A percentile compares a stretch with the other conserved stretches of the same genome.
Evolutionary conservation across 164 flowering plant genomes (phyloP).

Genomic region (Piper longum): DNA sequence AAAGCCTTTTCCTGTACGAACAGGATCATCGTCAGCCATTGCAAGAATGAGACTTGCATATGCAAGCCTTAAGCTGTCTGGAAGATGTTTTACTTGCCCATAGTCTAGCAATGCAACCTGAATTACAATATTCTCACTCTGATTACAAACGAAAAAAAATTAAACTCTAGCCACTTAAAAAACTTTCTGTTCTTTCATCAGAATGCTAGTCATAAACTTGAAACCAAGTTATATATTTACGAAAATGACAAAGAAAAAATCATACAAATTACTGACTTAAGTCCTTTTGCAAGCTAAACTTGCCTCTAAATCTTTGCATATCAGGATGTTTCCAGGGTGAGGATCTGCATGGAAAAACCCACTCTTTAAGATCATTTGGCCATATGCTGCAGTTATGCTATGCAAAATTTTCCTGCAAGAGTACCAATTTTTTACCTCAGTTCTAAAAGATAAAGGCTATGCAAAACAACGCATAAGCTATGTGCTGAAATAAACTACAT

Average conservation of each 20-base stretch:
- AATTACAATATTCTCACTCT: neutral
- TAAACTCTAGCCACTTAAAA: neutral
- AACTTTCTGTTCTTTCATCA: neutral
- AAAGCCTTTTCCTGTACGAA: constrained; percentile 46
- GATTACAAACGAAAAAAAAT: too few relatives aligned
- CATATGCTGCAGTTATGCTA: constrained; percentile 76
- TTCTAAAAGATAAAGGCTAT: too few relatives aligned
- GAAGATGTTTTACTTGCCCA: constrained; percentile 97
- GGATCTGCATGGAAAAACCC: constrained; percentile 99
- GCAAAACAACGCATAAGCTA: too few relatives aligned
- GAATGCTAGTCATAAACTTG: neutral
- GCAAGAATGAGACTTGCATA: constrained; percentile 80
- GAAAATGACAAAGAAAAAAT: too few relatives aligned
- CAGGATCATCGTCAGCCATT: constrained; percentile 62
- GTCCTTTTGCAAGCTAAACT: constrained; percentile 7
- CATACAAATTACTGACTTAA: too few relatives aligned
- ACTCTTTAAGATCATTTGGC: constrained; percentile 94
- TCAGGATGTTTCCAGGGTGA: constrained; percentile 92
- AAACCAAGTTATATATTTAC: neutral
- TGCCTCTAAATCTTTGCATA: constrained; percentile 86
- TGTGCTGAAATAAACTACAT: too few relatives aligned
- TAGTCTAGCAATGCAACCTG: constrained; percentile 94
- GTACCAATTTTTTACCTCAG: neutral
- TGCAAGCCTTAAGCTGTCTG: constrained; percentile 69
- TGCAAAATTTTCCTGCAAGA: constrained; percentile 69